Conservation (phyloP, 2,329 filamentous ascomycete genomes). For the Botrytis fabae region DNA sequence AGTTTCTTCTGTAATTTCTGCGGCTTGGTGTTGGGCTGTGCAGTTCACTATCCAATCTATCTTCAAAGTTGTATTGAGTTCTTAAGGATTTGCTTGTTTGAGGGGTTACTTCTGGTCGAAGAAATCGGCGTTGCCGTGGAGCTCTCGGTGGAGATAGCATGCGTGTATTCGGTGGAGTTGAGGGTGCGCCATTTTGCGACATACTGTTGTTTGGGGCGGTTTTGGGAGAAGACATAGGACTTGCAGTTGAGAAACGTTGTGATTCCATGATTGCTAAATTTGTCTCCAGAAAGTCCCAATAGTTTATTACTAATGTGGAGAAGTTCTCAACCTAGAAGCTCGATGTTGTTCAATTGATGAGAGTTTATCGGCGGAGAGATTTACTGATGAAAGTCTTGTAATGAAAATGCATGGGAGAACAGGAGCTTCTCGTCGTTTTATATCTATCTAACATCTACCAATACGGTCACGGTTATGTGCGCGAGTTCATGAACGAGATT, state of each 20-base stretch:
- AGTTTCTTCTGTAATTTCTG: fast-evolving
- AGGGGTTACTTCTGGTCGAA: background rate
- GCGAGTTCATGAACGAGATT: background rate
- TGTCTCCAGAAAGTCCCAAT: background rate
- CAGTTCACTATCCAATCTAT: fast-evolving
- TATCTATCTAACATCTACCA: background rate
- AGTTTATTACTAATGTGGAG: background rate
- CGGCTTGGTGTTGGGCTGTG: fast-evolving
- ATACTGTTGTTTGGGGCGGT: fast-evolving
- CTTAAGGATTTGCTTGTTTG: background rate
- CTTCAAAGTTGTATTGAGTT: background rate
- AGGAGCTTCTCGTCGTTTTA: background rate
- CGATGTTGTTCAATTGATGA: background rate
- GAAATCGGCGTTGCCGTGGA: background rate
- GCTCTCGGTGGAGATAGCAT: background rate
- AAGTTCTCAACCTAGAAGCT: background rate
- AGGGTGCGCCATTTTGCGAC: too few species aligned
- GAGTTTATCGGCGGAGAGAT: background rate
- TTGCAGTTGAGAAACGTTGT: too few species aligned
- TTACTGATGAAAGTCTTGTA: background rate
- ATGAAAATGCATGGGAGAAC: too few species aligned
- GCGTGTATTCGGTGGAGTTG: background rate
- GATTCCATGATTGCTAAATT: background rate
- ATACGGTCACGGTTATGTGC: background rate
- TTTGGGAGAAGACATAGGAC: background rate